Base-by-base conservation (phyloP, 73 alveolate genomes). In the Blepharisma japonicum region DNA sequence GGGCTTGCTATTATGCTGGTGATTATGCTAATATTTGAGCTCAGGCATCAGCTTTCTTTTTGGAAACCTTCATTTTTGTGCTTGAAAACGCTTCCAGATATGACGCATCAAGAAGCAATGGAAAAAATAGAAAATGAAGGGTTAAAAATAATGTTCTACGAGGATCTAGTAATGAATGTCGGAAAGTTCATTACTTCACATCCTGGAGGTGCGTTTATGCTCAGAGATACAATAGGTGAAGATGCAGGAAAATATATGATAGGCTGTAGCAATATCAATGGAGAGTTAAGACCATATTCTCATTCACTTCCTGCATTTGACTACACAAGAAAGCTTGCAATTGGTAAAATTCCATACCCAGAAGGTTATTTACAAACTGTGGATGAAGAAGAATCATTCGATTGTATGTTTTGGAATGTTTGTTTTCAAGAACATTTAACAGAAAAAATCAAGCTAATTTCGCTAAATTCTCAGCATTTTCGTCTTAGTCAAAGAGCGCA, bases 161-260 rank as follows among this genome's bases (percentile, higher is more conserved):
- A 61, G 14, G 74, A 61, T 9, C 74, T 61, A 2, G 74, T 61
- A 9, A n/a, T 61, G 38, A 25, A 61, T 61, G 74, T 61, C 47
- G 74, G 74, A 25, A n/a, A 61, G 2, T 61, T 61, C 5, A 20
- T n/a, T 61, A 9, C 23, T 9, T 14, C 47, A 2, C 74, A 61
- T 61, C 74, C 74, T 20, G 74, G 74, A 61, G 74, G 74, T 1
- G 11, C 50, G 3, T 61, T 18, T 61, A 61, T 61, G 74, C 18
- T 61, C 5, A 20, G 18, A 25, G 74, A 61, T 18, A 20, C 47
- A 1, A 20, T 20, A 14, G 74, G 74, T 2, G 74, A 61, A 61
- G 74, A 61, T 61, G 46, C 47, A 18, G 74, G 74, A 25, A 61
- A 61, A 39, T 61, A 61, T 25, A 61, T 61, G 74, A 39, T 61